Base-by-base conservation (phyloP, 768 basidiomycete species). In the Rhodosporidiobolus odoratus region DNA sequence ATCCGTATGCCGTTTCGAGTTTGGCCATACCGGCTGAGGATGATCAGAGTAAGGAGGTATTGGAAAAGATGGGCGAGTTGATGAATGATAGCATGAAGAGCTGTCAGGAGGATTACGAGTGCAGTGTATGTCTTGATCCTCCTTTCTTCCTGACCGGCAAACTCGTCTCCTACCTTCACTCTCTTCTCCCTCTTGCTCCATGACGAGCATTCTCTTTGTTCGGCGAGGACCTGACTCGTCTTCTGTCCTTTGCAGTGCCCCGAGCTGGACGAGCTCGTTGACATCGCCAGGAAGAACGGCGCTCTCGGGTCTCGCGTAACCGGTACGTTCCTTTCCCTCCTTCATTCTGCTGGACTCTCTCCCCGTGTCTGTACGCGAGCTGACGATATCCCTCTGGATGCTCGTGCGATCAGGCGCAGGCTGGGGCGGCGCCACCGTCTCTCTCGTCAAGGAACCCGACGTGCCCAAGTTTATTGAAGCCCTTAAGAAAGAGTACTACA, bases 381-480 rank as follows among this genome's bases (percentile, higher is more conserved):
- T 35, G 54, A 56, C 54, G 9, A 50, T 9, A 9, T 7, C 48
- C 21, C 57, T 7, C 69, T 7, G 13, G 16, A 30, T 56, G 5
- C 54, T 21, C 23, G 17, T 35, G 27, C 52, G 10, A 30, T 34
- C 17, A 89, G 89, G 90, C 37, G 91, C 91, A 0, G 91, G 91
- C 6, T 95, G 91, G 91, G 92, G 92, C 45, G 92, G 92, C 9
- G 92, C 91, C 76, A 89, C 89, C 0, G 88, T 93, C 30, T 91
- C 89, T 12, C 84, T 93, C 27, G 87, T 93, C 23, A 83, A 85
- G 12, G 87, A 88, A 76, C 79, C 81, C 27, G 76, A 84, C 53
- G 89, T 89, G 4, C 83, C 84, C 0, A 69, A 75, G 13, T 93
- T 94, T 78, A 87, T 92, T 54, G 76, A 80, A 70, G 82, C 83